Percentiles rank a stretch among this genome's conserved stretches.
These are phyloP conservation scores for Pythium myriotylum DNA, from an alignment of 352 stramenopile genomes.

Conservation along the genomic window DNA sequence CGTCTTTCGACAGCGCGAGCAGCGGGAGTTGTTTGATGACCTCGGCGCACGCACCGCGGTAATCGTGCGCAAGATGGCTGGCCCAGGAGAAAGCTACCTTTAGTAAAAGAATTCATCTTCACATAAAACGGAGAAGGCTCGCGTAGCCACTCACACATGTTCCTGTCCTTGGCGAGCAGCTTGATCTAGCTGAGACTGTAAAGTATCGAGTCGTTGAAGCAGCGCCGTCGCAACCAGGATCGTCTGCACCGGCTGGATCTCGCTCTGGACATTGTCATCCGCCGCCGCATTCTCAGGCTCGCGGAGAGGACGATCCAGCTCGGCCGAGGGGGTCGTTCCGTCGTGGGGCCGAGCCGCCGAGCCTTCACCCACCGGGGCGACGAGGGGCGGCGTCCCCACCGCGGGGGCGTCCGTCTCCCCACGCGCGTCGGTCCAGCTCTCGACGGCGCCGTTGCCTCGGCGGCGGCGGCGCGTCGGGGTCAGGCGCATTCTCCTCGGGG, in stretches of 20 bases:
- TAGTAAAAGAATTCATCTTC: neutral
- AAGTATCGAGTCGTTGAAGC: slow-evolving; percentile 22
- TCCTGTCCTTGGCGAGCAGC: neutral
- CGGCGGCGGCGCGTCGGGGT: slow-evolving; percentile 27
- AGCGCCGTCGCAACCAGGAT: slow-evolving; percentile 17
- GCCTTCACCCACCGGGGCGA: neutral
- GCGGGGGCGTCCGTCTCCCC: neutral
- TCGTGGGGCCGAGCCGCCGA: neutral
- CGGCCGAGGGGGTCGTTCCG: neutral
- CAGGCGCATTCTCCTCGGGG: slow-evolving; percentile 1
- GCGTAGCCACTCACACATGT: slow-evolving; percentile 4
- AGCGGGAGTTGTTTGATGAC: slow-evolving; percentile 25
- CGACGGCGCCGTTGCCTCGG: slow-evolving; percentile 11
- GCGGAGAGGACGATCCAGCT: neutral
- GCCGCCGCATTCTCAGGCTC: neutral
- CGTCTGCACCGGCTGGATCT: slow-evolving; percentile 20
- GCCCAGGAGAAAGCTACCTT: neutral
- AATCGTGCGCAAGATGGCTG: slow-evolving; percentile 24
- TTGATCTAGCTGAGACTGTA: slow-evolving; percentile 18
- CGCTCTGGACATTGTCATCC: neutral
- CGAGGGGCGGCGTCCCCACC: neutral
- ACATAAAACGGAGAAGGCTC: too few species aligned
- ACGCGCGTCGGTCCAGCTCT: slow-evolving; percentile 17
- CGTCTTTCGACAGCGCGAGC: slow-evolving; percentile 24
- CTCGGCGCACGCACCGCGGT: slow-evolving; percentile 17